These are phyloP conservation scores for Cichorium intybus DNA, from an alignment of 140 eudicot species.

Conservation along the genomic window DNA sequence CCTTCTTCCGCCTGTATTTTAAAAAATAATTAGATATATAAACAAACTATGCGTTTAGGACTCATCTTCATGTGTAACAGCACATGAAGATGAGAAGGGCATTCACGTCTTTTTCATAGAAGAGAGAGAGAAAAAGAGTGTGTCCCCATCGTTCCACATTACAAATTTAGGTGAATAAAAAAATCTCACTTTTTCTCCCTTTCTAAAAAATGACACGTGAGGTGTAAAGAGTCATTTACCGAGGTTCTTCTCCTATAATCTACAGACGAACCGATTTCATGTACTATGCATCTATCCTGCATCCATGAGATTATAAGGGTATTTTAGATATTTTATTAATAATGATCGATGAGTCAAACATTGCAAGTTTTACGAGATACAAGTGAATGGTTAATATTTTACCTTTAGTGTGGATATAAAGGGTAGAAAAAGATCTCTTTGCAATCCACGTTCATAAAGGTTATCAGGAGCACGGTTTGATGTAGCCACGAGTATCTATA, in stretches of 20 bases:
- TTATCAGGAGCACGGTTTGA: conserved; percentile 84
- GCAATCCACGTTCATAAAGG: conserved; percentile 80
- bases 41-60: neutral
- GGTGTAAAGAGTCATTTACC: conserved; percentile 35
- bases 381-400: neutral
- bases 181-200: neutral
- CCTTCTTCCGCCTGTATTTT: conserved; percentile 78
- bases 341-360: neutral
- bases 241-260: conserved; percentile 89
- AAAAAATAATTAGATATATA: neutral
- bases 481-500: conserved; percentile 84
- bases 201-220: neutral
- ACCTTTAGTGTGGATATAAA: conserved; percentile 79
- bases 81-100: too few species aligned
- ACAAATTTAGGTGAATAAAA: neutral
- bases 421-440: conserved; percentile 79
- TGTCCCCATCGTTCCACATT: neutral
- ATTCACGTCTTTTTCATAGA: neutral
- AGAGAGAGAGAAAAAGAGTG: neutral
- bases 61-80: too few species aligned
- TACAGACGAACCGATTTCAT: conserved; percentile 83
- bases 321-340: neutral
- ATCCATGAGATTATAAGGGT: conserved; percentile 12
- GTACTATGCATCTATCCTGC: conserved; percentile 88
- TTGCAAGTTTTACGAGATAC: conserved; percentile 6